Evolutionary conservation across 371 early-diverging fungal species (phyloP), one percentile per base, ranked within the genome.

Genomic region (Mucor racemosus): DNA sequence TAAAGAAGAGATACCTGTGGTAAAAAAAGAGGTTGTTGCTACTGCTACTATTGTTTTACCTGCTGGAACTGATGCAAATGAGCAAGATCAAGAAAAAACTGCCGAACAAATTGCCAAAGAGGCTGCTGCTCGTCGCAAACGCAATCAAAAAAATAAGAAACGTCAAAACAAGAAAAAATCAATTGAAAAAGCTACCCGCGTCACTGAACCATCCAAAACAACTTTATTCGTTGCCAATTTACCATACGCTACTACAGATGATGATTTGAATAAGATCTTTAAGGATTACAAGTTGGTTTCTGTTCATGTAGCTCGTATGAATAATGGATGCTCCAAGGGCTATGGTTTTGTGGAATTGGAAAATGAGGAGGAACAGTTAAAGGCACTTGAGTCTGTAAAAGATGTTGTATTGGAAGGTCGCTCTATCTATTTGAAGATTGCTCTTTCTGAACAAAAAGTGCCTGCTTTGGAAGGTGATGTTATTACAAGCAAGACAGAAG

Each of bases 201-300:
- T 35, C 14, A 87, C 87, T 46, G 90, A 87, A 41, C 92, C 88
- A 34, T 93, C 94, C 58, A 89, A 92, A 74, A 95, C 91, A 6
- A 91, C 89, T 13, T 78, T 95, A 46, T 97, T 94, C 81, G 93
- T 97, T 57, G 94, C 95, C 70, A 97, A 97, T 84, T 78, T 97
- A 44, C 97, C 98, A 40, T 97, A 91, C 80, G 80, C 91, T 42
- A 87, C 94, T 59, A 86, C 88, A 26, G 91, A 94, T 70, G 92
- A 90, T 5, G 91, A 85, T 41, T 85, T 97, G 61, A 53, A 57
- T 0, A 78, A 76, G 38, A 79, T 94, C 62, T 97, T 97, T 78
- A 74, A 84, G 55, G 91, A 82, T 53, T 97, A 90, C 82, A 81
- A 89, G 68, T 87, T 95, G 44, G 77, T 82, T 17, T 85, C 88